Evolutionary conservation across 805 yeast genomes (phyloP).

Genomic region (Candida golubevii): DNA sequence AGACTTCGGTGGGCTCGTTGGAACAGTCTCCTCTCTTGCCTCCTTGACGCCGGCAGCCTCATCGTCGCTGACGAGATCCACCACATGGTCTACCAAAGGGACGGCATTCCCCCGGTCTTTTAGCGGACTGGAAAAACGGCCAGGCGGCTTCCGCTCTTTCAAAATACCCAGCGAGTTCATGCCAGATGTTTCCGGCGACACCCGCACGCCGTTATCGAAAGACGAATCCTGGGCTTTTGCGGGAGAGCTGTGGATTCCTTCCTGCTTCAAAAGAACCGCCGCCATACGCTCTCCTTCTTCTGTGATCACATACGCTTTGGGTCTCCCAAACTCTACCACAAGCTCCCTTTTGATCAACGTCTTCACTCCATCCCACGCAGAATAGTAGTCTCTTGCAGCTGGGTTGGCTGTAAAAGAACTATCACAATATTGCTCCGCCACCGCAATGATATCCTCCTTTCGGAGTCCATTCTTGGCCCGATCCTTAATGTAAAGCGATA

Average conservation of each 20-base stretch:
- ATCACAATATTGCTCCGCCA: slow-evolving; percentile 55
- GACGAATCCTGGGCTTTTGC: slow-evolving; percentile 23
- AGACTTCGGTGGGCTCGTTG: too few relatives aligned
- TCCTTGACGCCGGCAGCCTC: too few relatives aligned
- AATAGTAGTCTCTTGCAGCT: slow-evolving; percentile 55
- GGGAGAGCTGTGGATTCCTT: slow-evolving; percentile 25
- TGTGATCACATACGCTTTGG: slow-evolving; percentile 58
- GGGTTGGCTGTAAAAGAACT: slow-evolving; percentile 57
- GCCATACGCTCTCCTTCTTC: slow-evolving; percentile 70
- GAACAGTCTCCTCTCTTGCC: too few relatives aligned
- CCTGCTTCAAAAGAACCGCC: slow-evolving; percentile 46
- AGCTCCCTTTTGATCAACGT: slow-evolving; percentile 58
- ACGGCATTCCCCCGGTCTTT: too few relatives aligned
- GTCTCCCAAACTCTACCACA: slow-evolving; percentile 54
- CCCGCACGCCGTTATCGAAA: slow-evolving; percentile 33
- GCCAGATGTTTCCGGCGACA: slow-evolving; percentile 20
- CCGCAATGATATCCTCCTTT: slow-evolving; percentile 51
- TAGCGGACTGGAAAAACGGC: too few relatives aligned
- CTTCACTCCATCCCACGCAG: slow-evolving; percentile 73
- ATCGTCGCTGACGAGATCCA: too few relatives aligned
- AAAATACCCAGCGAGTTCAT: slow-evolving; percentile 1
- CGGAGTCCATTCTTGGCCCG: slow-evolving; percentile 51
- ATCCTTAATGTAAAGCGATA: slow-evolving; percentile 54
- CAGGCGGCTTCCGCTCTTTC: too few relatives aligned
- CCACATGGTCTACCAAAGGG: too few relatives aligned